Conservation (phyloP, 192 early-diverging fungal species). For the Backusella tarrabulga region DNA sequence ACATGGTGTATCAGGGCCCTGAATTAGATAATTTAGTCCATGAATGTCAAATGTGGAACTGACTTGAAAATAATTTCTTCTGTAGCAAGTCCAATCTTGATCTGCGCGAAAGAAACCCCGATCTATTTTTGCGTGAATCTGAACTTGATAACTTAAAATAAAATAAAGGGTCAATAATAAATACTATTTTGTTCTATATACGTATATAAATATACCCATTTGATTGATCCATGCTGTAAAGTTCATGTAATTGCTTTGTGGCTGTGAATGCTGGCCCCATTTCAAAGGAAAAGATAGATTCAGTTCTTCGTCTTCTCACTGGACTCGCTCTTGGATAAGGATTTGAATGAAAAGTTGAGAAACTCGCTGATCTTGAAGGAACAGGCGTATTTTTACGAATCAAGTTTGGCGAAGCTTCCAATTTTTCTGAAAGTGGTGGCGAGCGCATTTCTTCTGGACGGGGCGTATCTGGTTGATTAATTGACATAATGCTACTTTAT, state of each 20-base stretch:
- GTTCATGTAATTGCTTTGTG: slow-evolving; percentile 61
- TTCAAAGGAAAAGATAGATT: slow-evolving; percentile 43
- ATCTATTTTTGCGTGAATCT: slow-evolving; percentile 68
- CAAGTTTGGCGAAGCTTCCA: slow-evolving; percentile 7
- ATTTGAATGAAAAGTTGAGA: slow-evolving; percentile 23
- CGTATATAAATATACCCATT: slow-evolving; percentile 35
- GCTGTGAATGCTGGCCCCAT: slow-evolving; percentile 68
- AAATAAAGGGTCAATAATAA: not conserved
- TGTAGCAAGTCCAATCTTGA: slow-evolving; percentile 78
- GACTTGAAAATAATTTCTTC: slow-evolving; percentile 83
- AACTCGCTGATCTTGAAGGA: slow-evolving; percentile 18
- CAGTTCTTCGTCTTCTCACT: slow-evolving; percentile 41
- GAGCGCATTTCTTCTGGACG: slow-evolving; percentile 20
- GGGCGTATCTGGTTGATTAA: slow-evolving; percentile 30
- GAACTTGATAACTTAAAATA: slow-evolving; percentile 48
- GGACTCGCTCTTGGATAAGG: slow-evolving; percentile 23
- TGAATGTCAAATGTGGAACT: slow-evolving; percentile 44
- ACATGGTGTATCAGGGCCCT: slow-evolving; percentile 62
- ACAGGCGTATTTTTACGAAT: slow-evolving; percentile 10
- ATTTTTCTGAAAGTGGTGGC: slow-evolving; percentile 3
- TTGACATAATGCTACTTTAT: slow-evolving; percentile 20
- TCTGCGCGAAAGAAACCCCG: slow-evolving; percentile 78
- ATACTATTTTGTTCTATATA: not conserved
- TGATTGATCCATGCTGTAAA: slow-evolving; percentile 63
- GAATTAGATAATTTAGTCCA: slow-evolving; percentile 34